phyloP scores from a whole-genome alignment of 2,329 filamentous ascomycete genomes.

The Bipolaris zeicola region DNA sequence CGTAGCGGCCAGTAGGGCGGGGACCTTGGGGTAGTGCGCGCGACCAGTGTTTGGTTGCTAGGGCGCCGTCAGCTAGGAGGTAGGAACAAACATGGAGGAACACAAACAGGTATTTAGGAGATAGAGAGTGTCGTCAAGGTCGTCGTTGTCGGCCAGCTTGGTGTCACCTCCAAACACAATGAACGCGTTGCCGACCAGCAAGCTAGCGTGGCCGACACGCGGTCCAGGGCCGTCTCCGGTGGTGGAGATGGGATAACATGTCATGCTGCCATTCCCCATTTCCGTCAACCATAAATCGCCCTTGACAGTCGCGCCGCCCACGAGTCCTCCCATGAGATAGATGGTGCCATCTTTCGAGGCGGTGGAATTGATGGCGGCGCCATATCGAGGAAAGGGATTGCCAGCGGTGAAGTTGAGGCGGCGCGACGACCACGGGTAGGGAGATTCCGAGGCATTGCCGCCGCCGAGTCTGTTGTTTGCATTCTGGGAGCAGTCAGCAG shows the following conservation, averaged over 20 bases:
- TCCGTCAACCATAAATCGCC: slow-evolving; percentile 98
- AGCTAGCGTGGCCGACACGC: slow-evolving; percentile 88
- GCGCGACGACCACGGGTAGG: slow-evolving; percentile 96
- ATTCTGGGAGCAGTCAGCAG: slow-evolving; percentile 32
- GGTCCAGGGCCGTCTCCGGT: slow-evolving; percentile 94
- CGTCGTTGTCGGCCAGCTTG: slow-evolving; percentile 90
- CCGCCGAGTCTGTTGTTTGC: slow-evolving; percentile 42
- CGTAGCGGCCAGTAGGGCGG: slow-evolving; percentile 87
- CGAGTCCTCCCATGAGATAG: slow-evolving; percentile 95
- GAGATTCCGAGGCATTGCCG: slow-evolving; percentile 68
- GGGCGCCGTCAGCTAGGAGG: slow-evolving; percentile 34
- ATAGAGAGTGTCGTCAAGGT: slow-evolving; percentile 93
- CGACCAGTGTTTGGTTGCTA: slow-evolving; percentile 98
- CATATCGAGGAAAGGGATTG: slow-evolving; percentile 94
- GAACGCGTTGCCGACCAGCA: slow-evolving; percentile 96
- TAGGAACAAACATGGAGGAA: background rate
- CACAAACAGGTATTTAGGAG: slow-evolving; percentile 92
- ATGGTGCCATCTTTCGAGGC: slow-evolving; percentile 97
- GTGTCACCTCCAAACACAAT: slow-evolving; percentile 99
- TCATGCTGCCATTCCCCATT: slow-evolving; percentile 77
- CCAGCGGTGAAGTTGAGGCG: slow-evolving; percentile 84
- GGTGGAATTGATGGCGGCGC: slow-evolving; percentile 89
- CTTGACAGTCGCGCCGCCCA: slow-evolving; percentile 94
- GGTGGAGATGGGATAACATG: slow-evolving; percentile 89
- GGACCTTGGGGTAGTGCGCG: slow-evolving; percentile 85